Base-by-base conservation (phyloP, 768 basidiomycete species). In the Royoungia palumana region DNA sequence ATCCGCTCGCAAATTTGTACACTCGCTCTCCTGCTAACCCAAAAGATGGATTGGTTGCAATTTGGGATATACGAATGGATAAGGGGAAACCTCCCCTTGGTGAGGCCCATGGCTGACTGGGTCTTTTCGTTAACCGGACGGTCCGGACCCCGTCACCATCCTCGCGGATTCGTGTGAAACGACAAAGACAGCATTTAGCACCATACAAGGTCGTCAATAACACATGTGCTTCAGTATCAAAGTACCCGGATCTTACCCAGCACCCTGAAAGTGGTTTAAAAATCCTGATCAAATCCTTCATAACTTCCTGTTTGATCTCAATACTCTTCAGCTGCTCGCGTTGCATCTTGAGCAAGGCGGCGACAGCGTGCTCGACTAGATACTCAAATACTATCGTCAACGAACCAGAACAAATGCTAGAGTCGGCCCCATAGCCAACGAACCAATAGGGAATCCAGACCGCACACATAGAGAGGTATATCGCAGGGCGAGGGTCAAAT, bases 361-460 rank as follows among this genome's bases (percentile, higher is more conserved):
- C 61, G 1, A 81, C 75, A 1, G 76, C 75, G 56, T 84, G 85
- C 25, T 79, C 77, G 6, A 81, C 73, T 54, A 82, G 75, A 12
- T 72, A 66, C 62, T 85, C 82, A 30, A 81, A 70, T 1, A 85
- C 34, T 17, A 79, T 62, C 3, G 83, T 59, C n/a, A 85, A 62
- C 14, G 78, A 78, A 0, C 82, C 81, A 0, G 76, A 70, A 3
- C 79, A 80, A 16, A 83, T 74, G 8, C 56, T 72, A 1, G 79
- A 70, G 59, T 82, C 83, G 2, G 84, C 82, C 0, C 83, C 83
- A 9, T 78, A 57, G 17, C 68, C 59, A 46, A 75, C 69, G 70
- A 85, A 85, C 75, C 76, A 79, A 64, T 84, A 85, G 17, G 85
- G 85, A 64, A 85, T 84, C 7, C 78, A 80, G 40, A 82, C 78